Evolutionary conservation across 2,329 filamentous ascomycete species (phyloP), one percentile per base, ranked within the genome.

Genomic region (Fusarium pseudocircinatum): DNA sequence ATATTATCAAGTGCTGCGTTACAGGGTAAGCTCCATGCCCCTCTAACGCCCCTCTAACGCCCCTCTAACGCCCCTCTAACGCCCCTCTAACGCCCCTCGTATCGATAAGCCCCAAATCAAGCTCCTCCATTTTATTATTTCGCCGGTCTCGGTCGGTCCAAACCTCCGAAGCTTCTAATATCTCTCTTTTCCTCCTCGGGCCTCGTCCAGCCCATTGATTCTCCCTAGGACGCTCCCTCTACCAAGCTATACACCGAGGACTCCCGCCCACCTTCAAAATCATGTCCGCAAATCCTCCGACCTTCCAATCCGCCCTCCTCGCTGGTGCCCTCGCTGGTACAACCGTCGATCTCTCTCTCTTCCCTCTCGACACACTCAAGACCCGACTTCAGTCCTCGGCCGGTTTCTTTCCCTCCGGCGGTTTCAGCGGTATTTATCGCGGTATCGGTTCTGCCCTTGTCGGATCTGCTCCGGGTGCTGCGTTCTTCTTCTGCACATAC

Each of bases 291-390:
- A 28, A 65, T 43, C 64, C 64, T 77, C 84, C 85, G 42, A 80
- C 86, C 78, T 91, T 90, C 85, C 86, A 87, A 60, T 87, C 88
- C 32, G 89, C 90, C 79, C 89, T 92, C 78, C 82, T 92, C 87
- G 94, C 96, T 76, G 96, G 96, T 82, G 96, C 92, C 79, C 86
- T 98, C 75, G 96, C 96, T 75, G 96, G 96, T 80, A 96, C 96
- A 53, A 97, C 95, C 20, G 96, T 98, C 83, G 96, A 99, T 89
- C 92, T 97, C 79, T 95, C 95, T 63, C 94, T 99, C 80, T 99
- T 94, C 86, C 96, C 96, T 2, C 94, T 99, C 87, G 97, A 99
- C 88, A 99, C 96, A 0, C 92, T 99, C 81, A 99, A 99, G 85
- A 99, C 97, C 47, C 95, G 96, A 22, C 94, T 99, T 12, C 96